A percentile compares a stretch with the other conserved stretches of the same genome.
Conservation (phyloP, 148 eudicot genomes). For the Silene uniflora region DNA sequence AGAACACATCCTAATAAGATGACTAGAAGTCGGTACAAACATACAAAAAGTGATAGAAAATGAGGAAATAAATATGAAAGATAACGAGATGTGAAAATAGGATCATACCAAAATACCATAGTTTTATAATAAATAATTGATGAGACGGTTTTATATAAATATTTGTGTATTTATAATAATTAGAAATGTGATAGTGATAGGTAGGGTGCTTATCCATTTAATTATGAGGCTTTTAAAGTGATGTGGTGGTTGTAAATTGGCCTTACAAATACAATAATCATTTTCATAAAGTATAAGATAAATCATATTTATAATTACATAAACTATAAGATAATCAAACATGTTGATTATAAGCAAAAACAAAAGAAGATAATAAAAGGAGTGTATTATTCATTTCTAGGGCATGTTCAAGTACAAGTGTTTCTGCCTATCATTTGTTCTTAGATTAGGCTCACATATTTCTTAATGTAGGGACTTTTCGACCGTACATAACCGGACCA, state of each 20-base stretch:
- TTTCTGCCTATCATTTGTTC: background rate
- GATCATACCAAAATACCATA: too few relatives aligned
- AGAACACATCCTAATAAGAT: too few relatives aligned
- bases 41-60: too few relatives aligned
- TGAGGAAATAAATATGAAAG: too few relatives aligned
- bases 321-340: background rate
- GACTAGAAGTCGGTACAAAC: too few relatives aligned
- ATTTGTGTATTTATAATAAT: background rate
- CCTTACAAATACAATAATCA: slow-evolving; percentile 17
- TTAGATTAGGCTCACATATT: background rate
- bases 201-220: slow-evolving; percentile 18
- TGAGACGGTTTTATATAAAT: too few relatives aligned
- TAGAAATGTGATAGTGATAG: slow-evolving; percentile 11
- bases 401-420: background rate
- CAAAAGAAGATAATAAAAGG: background rate
- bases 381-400: background rate
- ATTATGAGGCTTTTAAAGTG: background rate
- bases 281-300: background rate
- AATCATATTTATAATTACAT: background rate
- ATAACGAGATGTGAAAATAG: too few relatives aligned
- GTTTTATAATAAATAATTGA: too few relatives aligned
- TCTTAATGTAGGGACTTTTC: slow-evolving; percentile 8
- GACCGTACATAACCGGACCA: background rate
- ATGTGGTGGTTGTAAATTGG: slow-evolving; percentile 14
- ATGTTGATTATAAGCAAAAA: background rate